Conservation (phyloP, 768 basidiomycete genomes). For the Wakefieldia striispora region DNA sequence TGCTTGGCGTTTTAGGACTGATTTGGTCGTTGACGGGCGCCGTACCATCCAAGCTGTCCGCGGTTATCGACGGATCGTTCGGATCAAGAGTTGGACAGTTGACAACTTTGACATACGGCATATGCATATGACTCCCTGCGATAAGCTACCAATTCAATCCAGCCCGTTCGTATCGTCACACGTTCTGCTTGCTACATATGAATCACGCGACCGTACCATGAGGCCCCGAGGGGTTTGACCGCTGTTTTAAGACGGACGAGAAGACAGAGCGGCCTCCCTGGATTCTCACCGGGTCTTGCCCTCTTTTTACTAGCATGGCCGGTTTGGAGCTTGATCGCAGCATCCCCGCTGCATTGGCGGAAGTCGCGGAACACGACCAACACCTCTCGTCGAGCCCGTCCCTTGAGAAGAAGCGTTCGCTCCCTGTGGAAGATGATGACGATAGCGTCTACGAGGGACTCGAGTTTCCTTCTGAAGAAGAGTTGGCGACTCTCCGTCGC, state of each 20-base stretch:
- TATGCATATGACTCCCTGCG: too few species aligned
- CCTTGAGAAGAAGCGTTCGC: conserved; percentile 25
- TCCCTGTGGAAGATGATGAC: conserved; percentile 10
- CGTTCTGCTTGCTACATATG: too few species aligned
- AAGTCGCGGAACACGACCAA: conserved; percentile 13
- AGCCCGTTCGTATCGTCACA: too few species aligned
- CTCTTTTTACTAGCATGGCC: conserved; percentile 7
- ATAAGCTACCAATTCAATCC: too few species aligned
- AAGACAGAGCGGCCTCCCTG: background rate
- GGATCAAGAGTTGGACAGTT: too few species aligned
- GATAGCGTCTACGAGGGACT: conserved; percentile 50
- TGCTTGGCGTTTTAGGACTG: too few species aligned
- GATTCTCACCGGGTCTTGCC: background rate
- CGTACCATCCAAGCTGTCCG: too few species aligned
- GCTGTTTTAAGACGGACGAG: conserved; percentile 6
- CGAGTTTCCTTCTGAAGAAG: conserved; percentile 64
- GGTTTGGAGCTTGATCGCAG: conserved; percentile 5
- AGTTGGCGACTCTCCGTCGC: conserved; percentile 54
- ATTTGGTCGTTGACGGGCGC: too few species aligned
- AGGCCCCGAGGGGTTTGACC: background rate
- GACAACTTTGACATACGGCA: too few species aligned
- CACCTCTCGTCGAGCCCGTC: background rate
- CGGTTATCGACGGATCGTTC: too few species aligned
- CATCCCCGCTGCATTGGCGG: conserved; percentile 11
- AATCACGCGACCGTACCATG: too few species aligned